phyloP scores from a whole-genome alignment of 163 green algal genomes.

The Volvox carteri region DNA sequence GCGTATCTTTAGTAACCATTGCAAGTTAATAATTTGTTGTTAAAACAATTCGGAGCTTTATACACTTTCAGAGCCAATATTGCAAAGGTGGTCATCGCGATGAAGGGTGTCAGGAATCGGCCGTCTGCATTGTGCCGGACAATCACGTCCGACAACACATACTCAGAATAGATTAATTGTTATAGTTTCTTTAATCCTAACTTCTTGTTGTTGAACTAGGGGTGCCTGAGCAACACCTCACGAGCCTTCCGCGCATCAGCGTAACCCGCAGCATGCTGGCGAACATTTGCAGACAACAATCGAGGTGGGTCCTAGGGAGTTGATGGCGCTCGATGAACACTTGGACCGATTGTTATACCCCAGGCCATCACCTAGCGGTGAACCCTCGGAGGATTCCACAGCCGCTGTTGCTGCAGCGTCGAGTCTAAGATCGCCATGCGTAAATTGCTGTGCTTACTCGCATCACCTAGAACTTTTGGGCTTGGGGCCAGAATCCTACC shows the following conservation, averaged over 20 bases:
- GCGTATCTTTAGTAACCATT: too few relatives aligned
- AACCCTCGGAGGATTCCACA: background rate
- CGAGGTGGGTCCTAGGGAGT: background rate
- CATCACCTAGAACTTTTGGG: too few relatives aligned
- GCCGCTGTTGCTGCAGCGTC: background rate
- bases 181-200: background rate
- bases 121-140: slow-evolving; percentile 2
- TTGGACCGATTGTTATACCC: background rate
- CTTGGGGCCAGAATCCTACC: background rate
- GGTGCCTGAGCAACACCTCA: slow-evolving; percentile 18
- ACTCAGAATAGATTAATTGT: background rate
- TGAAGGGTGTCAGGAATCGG: too few relatives aligned
- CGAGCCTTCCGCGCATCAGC: background rate
- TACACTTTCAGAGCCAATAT: too few relatives aligned
- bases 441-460: too few relatives aligned
- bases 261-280: slow-evolving; percentile 24
- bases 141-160: background rate
- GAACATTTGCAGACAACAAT: slow-evolving; percentile 31
- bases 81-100: too few relatives aligned
- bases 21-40: too few relatives aligned
- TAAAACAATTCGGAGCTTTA: too few relatives aligned
- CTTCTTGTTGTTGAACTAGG: background rate
- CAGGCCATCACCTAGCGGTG: background rate
- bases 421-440: too few relatives aligned
- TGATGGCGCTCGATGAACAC: too few relatives aligned